Evolutionary conservation across 2,329 filamentous ascomycete genomes (phyloP).

Genomic region (Bimuria novae-zelandiae): DNA sequence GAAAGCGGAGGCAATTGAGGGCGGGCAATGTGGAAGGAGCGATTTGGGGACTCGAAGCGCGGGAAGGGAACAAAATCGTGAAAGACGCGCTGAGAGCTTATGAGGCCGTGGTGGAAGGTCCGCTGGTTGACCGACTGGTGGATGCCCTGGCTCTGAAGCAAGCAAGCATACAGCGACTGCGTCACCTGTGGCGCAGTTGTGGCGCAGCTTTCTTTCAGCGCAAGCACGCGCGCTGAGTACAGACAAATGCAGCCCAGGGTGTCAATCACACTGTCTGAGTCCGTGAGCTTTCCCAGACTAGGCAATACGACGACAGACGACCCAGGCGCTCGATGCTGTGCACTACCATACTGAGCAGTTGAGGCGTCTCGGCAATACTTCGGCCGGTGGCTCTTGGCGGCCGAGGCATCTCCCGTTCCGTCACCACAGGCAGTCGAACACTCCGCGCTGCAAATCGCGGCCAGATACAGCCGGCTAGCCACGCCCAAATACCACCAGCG

Average conservation of each 20-base stretch:
- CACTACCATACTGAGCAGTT: too few species aligned
- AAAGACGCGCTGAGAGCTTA: slow-evolving; percentile 25
- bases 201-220: background rate
- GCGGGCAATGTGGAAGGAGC: background rate
- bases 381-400: too few species aligned
- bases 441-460: background rate
- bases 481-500: background rate
- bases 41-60: background rate
- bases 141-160: slow-evolving; percentile 6
- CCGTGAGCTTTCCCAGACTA: too few species aligned
- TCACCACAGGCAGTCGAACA: background rate
- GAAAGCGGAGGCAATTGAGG: slow-evolving; percentile 6
- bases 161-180: background rate
- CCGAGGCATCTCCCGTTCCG: too few species aligned
- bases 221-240: background rate
- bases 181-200: slow-evolving; percentile 6
- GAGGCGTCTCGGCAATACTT: too few species aligned
- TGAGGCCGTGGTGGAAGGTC: slow-evolving; percentile 21
- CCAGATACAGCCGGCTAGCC: background rate
- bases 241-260: too few species aligned
- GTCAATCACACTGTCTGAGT: too few species aligned
- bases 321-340: too few species aligned
- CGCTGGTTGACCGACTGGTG: slow-evolving; percentile 20
- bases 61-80: slow-evolving; percentile 7
- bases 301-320: too few species aligned